Evolutionary conservation across 768 basidiomycete species (phyloP), one percentile per base, ranked within the genome.

Genomic region (Lactarius psammicola): DNA sequence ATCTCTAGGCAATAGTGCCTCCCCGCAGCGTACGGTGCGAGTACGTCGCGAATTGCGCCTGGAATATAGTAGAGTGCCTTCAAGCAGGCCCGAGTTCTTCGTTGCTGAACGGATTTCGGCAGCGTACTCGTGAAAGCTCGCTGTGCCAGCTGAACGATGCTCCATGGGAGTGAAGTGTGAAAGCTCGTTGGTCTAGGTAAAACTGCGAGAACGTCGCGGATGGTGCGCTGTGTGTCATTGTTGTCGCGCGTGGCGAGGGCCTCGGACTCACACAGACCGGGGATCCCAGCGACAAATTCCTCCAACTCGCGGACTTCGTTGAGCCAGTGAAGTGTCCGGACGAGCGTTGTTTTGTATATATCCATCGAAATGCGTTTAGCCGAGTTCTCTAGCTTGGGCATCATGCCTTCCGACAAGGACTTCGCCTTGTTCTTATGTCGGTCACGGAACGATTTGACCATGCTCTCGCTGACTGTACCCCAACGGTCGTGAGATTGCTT

Each of bases 101-200:
- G 13, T 20, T 28, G 31, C 8, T 28, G 54, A 4, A 33, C 28
- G 8, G 54, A 33, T 28, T 31, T 28, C 28, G 30, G 6, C 3
- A 36, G 9, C 0, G 4, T 7, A 10, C 20, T 17, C 0, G 56
- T 36, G 33, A 20, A 18, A 11, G 33, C 11, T 23, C 30, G 61
- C 40, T 10, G 53, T 10, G 54, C 54, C 10, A 62, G 54, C 7
- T 44, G 53, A 7, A 42, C 30, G 54, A 55, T 55, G 30, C 61
- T 31, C 53, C 28, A 62, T 0, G 53, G n/a, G 23, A 56, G 61
- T n/a, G 40, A 54, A 6, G 13, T 9, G 30, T 56, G 40, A 20
- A 55, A 55, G 31, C 6, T 55, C 28, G 28, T 56, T 28, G 61
- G 54, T 31, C 54, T 54, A 20, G 38, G 61, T 34, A 42, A 30